phyloP scores from a whole-genome alignment of 2,329 filamentous ascomycete species.

The Zelopaecilomyces penicillatus region DNA sequence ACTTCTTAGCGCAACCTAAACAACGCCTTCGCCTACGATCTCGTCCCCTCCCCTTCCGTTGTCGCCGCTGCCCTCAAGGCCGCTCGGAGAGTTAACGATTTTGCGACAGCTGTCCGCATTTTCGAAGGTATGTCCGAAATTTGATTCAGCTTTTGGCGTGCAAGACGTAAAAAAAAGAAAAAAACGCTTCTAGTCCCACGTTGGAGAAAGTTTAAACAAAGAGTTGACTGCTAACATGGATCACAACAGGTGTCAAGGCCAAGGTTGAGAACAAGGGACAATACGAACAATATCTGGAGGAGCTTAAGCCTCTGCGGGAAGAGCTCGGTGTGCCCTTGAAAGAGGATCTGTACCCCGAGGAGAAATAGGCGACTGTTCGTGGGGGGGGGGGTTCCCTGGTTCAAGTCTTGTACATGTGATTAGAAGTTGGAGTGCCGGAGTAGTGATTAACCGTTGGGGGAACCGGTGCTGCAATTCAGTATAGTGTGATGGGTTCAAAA shows the following conservation, averaged over 20 bases:
- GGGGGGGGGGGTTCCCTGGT: not conserved
- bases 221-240: conserved; percentile 1
- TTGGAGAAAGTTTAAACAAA: not conserved
- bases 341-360: conserved; percentile 82
- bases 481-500: too few relatives aligned
- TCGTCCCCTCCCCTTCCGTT: conserved; percentile 89
- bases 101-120: conserved; percentile 92
- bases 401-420: conserved; percentile 30
- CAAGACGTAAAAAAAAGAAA: not conserved
- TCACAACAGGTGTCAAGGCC: conserved; percentile 77
- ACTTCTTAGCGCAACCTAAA: conserved; percentile 72
- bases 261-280: conserved; percentile 98
- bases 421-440: conserved; percentile 9
- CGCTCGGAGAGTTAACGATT: conserved; percentile 95
- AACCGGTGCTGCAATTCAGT: not conserved
- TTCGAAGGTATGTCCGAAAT: conserved; percentile 74
- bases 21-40: conserved; percentile 99
- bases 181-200: not conserved
- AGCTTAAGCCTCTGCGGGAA: conserved; percentile 86
- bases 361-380: conserved; percentile 27
- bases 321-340: conserved; percentile 87
- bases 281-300: conserved; percentile 91
- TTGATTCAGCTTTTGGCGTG: not conserved
- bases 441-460: too few relatives aligned
- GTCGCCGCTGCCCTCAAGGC: conserved; percentile 86